Conservation (phyloP, 1,139 yeast species). For the Tardiomyces depauwii region DNA sequence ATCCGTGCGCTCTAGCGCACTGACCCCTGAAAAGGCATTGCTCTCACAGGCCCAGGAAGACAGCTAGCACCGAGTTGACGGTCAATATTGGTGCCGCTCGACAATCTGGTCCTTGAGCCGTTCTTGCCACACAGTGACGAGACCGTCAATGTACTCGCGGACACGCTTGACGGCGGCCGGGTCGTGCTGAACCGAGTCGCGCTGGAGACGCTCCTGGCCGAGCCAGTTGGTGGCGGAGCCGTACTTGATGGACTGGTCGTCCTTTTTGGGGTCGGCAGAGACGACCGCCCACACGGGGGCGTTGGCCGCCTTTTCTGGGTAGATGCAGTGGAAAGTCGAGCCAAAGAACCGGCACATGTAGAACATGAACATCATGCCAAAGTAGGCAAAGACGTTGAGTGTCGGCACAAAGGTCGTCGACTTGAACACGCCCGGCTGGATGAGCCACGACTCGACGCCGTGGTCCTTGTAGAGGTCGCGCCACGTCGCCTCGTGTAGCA, state of each 20-base stretch:
- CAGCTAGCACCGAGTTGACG: background rate
- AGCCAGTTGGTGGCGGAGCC: constrained; percentile 59
- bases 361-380: constrained; percentile 77
- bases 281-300: constrained; percentile 60
- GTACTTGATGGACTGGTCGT: constrained; percentile 46
- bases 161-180: constrained; percentile 57
- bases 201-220: constrained; percentile 55
- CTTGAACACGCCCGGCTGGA: constrained; percentile 91
- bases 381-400: constrained; percentile 64
- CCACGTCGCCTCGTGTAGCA: constrained; percentile 65
- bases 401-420: constrained; percentile 71
- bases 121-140: constrained; percentile 55
- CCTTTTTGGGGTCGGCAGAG: constrained; percentile 34
- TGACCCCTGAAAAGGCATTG: no score
- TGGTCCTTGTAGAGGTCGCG: constrained; percentile 32
- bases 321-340: constrained; percentile 77
- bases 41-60: no score
- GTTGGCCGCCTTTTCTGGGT: constrained; percentile 83
- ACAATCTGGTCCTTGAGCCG: constrained; percentile 60
- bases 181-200: constrained; percentile 38
- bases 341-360: constrained; percentile 78
- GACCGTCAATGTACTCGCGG: constrained; percentile 42
- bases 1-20: no score
- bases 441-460: constrained; percentile 60
- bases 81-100: background rate